These are phyloP conservation scores for Exsudoporus floridanus DNA, from an alignment of 1,284 basidiomycete species.

Conservation along the genomic window DNA sequence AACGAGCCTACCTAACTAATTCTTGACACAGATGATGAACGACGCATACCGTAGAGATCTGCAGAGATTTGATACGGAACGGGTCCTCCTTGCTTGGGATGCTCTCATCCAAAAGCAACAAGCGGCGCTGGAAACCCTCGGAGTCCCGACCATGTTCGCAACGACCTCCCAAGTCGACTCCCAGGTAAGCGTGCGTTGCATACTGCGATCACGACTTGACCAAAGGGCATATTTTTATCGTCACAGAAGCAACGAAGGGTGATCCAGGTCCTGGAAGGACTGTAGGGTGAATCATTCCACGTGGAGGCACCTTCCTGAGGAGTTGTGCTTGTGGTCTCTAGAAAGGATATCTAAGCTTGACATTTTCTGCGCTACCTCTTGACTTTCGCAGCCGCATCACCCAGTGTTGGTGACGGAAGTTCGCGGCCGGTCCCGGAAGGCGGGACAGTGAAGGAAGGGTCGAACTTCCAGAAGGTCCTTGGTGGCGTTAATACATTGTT, in stretches of 20 bases:
- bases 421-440: slow-evolving; percentile 7
- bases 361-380: not conserved
- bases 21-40: slow-evolving; percentile 51
- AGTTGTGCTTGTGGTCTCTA: not conserved
- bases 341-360: not conserved
- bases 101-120: slow-evolving; percentile 70
- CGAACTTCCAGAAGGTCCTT: slow-evolving; percentile 7
- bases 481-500: slow-evolving; percentile 11
- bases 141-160: slow-evolving; percentile 69
- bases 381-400: not conserved
- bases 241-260: slow-evolving; percentile 46
- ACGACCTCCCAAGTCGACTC: slow-evolving; percentile 48
- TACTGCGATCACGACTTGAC: not conserved
- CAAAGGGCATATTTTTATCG: slow-evolving; percentile 3
- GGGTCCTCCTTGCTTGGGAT: slow-evolving; percentile 71
- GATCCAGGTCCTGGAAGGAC: slow-evolving; percentile 38
- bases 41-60: slow-evolving; percentile 63
- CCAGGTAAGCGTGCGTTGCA: slow-evolving; percentile 47
- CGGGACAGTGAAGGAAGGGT: slow-evolving; percentile 4
- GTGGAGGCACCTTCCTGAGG: slow-evolving; percentile 4
- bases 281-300: slow-evolving; percentile 13
- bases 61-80: slow-evolving; percentile 60
- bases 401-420: not conserved
- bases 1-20: slow-evolving; percentile 11
- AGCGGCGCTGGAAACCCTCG: slow-evolving; percentile 51